phyloP scores from a whole-genome alignment of 805 yeast species.

The Scheffersomyces ergatensis region DNA sequence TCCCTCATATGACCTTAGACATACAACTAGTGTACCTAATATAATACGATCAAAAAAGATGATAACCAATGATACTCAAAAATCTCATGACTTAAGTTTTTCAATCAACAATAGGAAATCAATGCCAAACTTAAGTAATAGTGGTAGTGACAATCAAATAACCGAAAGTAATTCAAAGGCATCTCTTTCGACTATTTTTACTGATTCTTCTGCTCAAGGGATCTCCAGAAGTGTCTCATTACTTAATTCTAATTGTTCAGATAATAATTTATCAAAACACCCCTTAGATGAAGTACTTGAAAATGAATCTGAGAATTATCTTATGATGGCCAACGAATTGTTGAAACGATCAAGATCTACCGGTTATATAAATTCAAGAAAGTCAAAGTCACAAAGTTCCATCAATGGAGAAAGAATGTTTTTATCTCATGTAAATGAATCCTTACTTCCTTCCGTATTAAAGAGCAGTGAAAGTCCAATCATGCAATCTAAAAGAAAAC shows the following conservation, averaged over 20 bases:
- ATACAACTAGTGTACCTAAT: neutral
- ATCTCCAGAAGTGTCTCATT: neutral
- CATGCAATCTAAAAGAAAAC: conserved; percentile 18
- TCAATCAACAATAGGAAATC: neutral
- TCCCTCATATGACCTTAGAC: neutral
- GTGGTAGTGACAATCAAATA: neutral
- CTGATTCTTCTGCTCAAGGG: neutral
- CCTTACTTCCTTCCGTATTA: conserved; percentile 31
- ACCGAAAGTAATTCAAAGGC: neutral
- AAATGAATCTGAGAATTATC: neutral
- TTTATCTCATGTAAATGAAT: conserved; percentile 26
- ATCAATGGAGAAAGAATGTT: conserved; percentile 27
- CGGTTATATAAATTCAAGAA: conserved; percentile 10
- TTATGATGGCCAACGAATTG: neutral
- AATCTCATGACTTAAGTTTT: neutral
- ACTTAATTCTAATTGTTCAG: neutral
- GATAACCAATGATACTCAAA: neutral
- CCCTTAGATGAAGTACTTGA: neutral
- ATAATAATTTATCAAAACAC: neutral
- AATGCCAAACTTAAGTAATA: neutral
- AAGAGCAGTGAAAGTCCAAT: conserved; percentile 31
- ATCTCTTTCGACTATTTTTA: neutral
- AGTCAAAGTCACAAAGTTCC: conserved; percentile 15
- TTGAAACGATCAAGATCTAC: conserved; percentile 27
- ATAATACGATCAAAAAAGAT: neutral